These are phyloP conservation scores for Ogataea haglerorum DNA, from an alignment of 805 yeast genomes.

Conservation along the genomic window DNA sequence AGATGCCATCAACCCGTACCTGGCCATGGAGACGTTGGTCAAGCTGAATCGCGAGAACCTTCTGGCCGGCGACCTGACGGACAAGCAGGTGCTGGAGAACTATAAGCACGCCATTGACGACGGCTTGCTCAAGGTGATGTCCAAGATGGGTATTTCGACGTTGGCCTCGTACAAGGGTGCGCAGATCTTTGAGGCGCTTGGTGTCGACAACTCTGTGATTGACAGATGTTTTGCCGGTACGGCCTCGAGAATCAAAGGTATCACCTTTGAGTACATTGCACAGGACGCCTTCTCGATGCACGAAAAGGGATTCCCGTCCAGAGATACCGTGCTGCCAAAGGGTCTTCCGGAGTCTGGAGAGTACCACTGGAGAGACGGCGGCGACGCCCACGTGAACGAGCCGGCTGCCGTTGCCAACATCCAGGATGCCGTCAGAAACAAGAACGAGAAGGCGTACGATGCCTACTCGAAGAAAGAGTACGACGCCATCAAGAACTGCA, in stretches of 20 bases:
- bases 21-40: slow-evolving; percentile 84
- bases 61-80: slow-evolving; percentile 51
- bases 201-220: slow-evolving; percentile 91
- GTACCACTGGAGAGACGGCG: slow-evolving; percentile 98
- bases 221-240: slow-evolving; percentile 97
- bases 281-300: slow-evolving; percentile 95
- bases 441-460: slow-evolving; percentile 89
- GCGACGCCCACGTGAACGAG: slow-evolving; percentile 91
- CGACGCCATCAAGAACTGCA: slow-evolving; percentile 89
- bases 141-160: slow-evolving; percentile 99
- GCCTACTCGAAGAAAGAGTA: slow-evolving; percentile 85
- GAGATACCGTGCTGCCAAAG: slow-evolving; percentile 65
- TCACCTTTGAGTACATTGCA: slow-evolving; percentile 92
- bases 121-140: slow-evolving; percentile 95
- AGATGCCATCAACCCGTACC: slow-evolving; percentile 91
- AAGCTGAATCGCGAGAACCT: slow-evolving; percentile 82
- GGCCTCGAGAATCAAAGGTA: slow-evolving; percentile 94
- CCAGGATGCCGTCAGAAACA: slow-evolving; percentile 98
- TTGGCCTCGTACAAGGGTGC: slow-evolving; percentile 99
- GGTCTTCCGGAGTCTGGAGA: slow-evolving; percentile 94
- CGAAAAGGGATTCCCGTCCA: slow-evolving; percentile 84
- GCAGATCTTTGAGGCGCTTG: slow-evolving; percentile 95
- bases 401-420: slow-evolving; percentile 93
- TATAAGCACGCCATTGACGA: slow-evolving; percentile 83
- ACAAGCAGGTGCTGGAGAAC: slow-evolving; percentile 63